Conservation (phyloP, 192 early-diverging fungal genomes). For the Cladochytrium replicatum region DNA sequence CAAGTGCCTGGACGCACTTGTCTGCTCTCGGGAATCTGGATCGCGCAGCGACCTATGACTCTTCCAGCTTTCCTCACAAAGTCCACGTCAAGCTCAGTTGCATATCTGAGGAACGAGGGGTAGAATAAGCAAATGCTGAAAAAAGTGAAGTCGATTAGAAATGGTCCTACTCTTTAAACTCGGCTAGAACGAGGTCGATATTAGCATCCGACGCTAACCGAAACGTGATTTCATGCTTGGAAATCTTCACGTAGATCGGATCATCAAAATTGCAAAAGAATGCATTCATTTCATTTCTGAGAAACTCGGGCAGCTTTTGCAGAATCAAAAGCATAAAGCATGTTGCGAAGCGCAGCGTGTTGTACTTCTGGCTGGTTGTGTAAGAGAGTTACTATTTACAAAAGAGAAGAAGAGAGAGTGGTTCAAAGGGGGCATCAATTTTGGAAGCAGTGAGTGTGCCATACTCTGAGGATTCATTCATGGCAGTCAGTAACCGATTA, state of each 20-base stretch:
- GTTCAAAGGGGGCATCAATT: no score
- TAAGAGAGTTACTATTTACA: slow-evolving; percentile 87
- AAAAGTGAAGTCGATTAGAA: not conserved
- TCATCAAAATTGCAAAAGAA: slow-evolving; percentile 99
- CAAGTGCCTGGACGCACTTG: slow-evolving; percentile 71
- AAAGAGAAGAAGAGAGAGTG: slow-evolving; percentile 7
- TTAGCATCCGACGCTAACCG: slow-evolving; percentile 71
- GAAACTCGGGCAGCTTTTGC: slow-evolving; percentile 77
- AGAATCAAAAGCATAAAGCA: slow-evolving; percentile 88
- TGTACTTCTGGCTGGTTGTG: slow-evolving; percentile 88
- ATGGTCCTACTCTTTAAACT: slow-evolving; percentile 67
- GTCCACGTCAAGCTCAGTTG: slow-evolving; percentile 93
- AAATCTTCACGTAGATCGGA: slow-evolving; percentile 96
- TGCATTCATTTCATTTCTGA: slow-evolving; percentile 90
- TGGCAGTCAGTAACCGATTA: slow-evolving; percentile 81
- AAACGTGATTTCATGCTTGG: slow-evolving; percentile 93
- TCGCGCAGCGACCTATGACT: slow-evolving; percentile 92
- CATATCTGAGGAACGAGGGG: slow-evolving; percentile 66
- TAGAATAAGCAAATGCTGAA: no score
- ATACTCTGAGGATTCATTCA: slow-evolving; percentile 94
- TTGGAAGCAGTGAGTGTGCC: slow-evolving; percentile 87
- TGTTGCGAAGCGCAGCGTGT: slow-evolving; percentile 94
- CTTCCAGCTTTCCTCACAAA: slow-evolving; percentile 94
- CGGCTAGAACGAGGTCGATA: slow-evolving; percentile 77
- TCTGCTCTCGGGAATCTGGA: slow-evolving; percentile 88